phyloP scores from a whole-genome alignment of 768 basidiomycete species.

The Leucosporidium yakuticum region DNA sequence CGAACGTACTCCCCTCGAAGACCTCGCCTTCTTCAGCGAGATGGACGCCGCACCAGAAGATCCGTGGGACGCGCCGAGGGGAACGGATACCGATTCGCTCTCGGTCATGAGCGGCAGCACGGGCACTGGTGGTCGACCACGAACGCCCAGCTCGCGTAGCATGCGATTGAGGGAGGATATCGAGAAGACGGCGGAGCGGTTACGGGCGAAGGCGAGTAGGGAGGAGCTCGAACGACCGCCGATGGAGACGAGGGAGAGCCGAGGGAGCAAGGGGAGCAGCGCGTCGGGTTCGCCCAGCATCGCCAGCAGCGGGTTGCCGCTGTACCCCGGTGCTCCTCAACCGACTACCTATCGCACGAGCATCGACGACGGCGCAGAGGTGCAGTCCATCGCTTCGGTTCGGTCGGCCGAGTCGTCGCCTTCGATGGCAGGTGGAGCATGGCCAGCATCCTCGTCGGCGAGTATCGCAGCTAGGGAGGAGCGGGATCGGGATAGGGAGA shows the following conservation, averaged over 20 bases:
- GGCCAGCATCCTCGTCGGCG: not conserved
- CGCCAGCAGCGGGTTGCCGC: not conserved
- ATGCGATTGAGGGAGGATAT: conserved; percentile 28
- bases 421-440: not conserved
- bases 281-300: not conserved
- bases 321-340: not conserved
- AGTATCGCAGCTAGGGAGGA: not conserved
- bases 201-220: conserved; percentile 4
- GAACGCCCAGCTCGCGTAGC: conserved; percentile 9
- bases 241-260: not conserved
- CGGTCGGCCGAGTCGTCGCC: not conserved
- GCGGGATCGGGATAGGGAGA: not conserved
- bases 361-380: not conserved
- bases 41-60: conserved; percentile 1
- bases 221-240: not conserved
- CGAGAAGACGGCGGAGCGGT: conserved; percentile 16
- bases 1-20: conserved; percentile 23
- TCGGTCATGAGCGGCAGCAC: conserved; percentile 15
- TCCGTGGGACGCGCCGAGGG: not conserved
- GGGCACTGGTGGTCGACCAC: not conserved
- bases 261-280: not conserved
- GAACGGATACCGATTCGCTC: not conserved
- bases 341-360: not conserved
- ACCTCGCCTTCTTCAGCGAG: conserved; percentile 27
- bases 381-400: not conserved